These are phyloP conservation scores for Chlorella sp. DNA, from an alignment of 139 green algal genomes.

Conservation along the genomic window DNA sequence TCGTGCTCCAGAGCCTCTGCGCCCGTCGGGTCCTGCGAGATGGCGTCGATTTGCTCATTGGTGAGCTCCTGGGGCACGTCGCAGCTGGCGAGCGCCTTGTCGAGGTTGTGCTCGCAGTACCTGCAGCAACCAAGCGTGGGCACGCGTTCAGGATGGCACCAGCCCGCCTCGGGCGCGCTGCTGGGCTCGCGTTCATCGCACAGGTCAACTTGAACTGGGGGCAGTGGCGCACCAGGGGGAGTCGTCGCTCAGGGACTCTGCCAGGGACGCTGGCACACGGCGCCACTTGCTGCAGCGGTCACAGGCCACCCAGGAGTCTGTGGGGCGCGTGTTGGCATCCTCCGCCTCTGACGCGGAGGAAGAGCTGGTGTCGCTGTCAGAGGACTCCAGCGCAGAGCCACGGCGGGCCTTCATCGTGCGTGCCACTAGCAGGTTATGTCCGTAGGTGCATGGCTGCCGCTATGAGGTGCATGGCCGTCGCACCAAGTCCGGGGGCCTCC, in stretches of 20 bases:
- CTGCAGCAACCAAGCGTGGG: slow-evolving; percentile 37
- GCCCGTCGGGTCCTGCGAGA: not conserved
- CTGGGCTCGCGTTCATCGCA: too few species aligned
- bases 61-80: slow-evolving; percentile 73
- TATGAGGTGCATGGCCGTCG: too few species aligned
- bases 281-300: not conserved
- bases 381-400: too few species aligned
- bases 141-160: too few species aligned
- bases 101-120: slow-evolving; percentile 76
- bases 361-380: not conserved
- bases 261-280: not conserved
- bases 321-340: not conserved
- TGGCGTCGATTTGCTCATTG: slow-evolving; percentile 76
- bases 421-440: too few species aligned
- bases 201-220: too few species aligned
- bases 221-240: not conserved
- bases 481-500: too few species aligned
- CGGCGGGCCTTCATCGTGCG: too few species aligned
- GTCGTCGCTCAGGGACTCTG: not conserved
- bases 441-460: too few species aligned
- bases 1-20: not conserved
- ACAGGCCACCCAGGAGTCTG: not conserved
- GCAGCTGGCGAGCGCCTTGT: slow-evolving; percentile 61
- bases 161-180: too few species aligned
- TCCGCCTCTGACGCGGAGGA: not conserved